phyloP scores from a whole-genome alignment of 129 eudicot species.

The Glebionis coronaria region DNA sequence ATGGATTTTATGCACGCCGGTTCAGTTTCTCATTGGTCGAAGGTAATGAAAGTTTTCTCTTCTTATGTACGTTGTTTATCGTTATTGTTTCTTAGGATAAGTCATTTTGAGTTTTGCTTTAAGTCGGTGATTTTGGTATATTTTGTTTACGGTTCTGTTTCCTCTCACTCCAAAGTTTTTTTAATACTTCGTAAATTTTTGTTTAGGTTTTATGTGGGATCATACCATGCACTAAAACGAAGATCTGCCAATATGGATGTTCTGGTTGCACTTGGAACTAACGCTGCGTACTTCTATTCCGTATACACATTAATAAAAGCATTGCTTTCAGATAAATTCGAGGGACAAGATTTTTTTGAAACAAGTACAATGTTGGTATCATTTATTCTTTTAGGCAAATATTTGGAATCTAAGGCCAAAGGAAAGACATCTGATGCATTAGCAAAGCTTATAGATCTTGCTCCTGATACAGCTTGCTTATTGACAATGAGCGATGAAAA shows the following conservation, averaged over 20 bases:
- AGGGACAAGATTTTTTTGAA: constrained; percentile 92
- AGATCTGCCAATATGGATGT: constrained; percentile 97
- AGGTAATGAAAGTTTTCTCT: constrained; percentile 43
- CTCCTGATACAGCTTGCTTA: constrained; percentile 80
- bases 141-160: no score
- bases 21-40: constrained; percentile 86
- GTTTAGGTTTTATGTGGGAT: constrained; percentile 88
- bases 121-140: no score
- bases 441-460: constrained; percentile 78
- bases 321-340: constrained; percentile 60
- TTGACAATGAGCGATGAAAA: constrained; percentile 60
- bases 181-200: constrained; percentile 5
- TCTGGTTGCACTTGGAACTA: constrained; percentile 93
- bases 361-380: constrained; percentile 98
- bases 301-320: constrained; percentile 75
- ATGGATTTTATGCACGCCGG: constrained; percentile 88
- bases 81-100: no score
- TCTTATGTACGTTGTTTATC: constrained; percentile 3
- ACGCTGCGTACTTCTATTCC: constrained; percentile 96
- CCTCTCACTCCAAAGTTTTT: not conserved
- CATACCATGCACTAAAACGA: constrained; percentile 87
- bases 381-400: constrained; percentile 90
- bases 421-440: constrained; percentile 98
- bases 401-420: constrained; percentile 84
- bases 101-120: no score